phyloP scores from a whole-genome alignment of 2,329 filamentous ascomycete species.

The Parastagonospora nodorum region DNA sequence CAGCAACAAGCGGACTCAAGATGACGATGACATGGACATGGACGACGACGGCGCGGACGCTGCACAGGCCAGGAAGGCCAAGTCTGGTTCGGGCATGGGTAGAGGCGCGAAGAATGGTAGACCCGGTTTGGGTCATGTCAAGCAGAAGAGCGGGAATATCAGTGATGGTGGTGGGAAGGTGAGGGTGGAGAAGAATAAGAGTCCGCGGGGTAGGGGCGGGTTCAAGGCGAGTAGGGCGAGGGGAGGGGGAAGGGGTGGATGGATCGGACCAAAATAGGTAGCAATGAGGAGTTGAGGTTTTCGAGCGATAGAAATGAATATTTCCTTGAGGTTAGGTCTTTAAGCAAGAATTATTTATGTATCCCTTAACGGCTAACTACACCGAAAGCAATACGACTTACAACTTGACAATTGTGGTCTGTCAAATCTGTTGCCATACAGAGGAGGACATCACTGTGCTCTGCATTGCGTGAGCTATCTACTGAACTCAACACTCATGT shows the following conservation, averaged over 20 bases:
- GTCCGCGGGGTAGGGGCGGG: constrained; percentile 20
- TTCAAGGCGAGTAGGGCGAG: constrained; percentile 12
- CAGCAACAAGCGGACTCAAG: constrained; percentile 54
- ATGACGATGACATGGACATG: constrained; percentile 54
- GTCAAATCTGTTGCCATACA: too few species aligned
- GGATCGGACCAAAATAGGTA: constrained; percentile 12
- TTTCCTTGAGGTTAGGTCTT: background rate
- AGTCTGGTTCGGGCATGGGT: constrained; percentile 37
- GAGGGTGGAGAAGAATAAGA: constrained; percentile 22
- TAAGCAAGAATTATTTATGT: too few species aligned
- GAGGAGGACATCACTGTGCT: too few species aligned
- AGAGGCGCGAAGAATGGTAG: constrained; percentile 29
- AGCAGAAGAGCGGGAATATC: constrained; percentile 34
- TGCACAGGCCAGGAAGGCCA: constrained; percentile 42
- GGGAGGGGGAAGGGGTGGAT: constrained; percentile 4
- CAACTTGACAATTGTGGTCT: too few species aligned
- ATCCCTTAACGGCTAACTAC: too few species aligned
- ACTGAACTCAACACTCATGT: too few species aligned
- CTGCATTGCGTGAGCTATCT: too few species aligned
- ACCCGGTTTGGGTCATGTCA: constrained; percentile 45
- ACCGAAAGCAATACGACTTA: too few species aligned
- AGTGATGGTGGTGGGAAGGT: constrained; percentile 15
- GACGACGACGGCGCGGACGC: constrained; percentile 48
- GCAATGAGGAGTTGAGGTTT: background rate
- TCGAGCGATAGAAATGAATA: background rate